Conservation (phyloP, 2,329 filamentous ascomycete genomes). For the Diaporthe sp. region DNA sequence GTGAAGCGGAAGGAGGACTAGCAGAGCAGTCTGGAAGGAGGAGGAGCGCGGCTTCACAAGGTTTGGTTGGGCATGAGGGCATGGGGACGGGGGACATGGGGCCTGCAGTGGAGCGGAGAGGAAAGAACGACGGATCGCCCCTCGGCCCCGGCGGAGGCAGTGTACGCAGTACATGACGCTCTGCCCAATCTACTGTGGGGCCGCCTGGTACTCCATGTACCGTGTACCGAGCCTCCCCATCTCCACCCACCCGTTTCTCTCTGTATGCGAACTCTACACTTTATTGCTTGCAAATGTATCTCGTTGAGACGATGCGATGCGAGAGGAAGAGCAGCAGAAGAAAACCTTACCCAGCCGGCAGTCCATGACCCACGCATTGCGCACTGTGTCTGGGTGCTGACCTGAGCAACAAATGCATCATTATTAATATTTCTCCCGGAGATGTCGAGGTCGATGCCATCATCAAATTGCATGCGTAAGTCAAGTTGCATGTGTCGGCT, state of each 20-base stretch:
- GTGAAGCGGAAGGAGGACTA: neutral
- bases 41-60: neutral
- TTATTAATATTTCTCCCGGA: neutral
- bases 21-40: neutral
- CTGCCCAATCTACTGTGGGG: constrained; percentile 18
- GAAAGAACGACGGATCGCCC: constrained; percentile 9
- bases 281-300: neutral
- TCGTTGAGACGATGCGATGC: neutral
- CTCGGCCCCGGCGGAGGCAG: constrained; percentile 23
- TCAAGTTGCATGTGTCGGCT: constrained; percentile 4
- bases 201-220: neutral
- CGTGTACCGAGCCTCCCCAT: neutral
- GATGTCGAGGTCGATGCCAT: constrained; percentile 16
- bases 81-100: neutral
- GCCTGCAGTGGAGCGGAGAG: constrained; percentile 13
- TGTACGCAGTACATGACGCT: constrained; percentile 26
- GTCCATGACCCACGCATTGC: neutral
- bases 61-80: constrained; percentile 13
- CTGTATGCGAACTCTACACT: neutral
- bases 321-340: neutral
- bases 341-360: neutral
- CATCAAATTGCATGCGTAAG: neutral
- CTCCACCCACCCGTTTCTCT: neutral
- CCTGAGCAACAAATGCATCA: neutral
- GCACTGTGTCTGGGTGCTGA: constrained; percentile 10